Percentiles rank a stretch among this genome's conserved stretches.
Evolutionary conservation across 2,329 filamentous ascomycete species (phyloP).

Genomic region (Aspergillus sp.): DNA sequence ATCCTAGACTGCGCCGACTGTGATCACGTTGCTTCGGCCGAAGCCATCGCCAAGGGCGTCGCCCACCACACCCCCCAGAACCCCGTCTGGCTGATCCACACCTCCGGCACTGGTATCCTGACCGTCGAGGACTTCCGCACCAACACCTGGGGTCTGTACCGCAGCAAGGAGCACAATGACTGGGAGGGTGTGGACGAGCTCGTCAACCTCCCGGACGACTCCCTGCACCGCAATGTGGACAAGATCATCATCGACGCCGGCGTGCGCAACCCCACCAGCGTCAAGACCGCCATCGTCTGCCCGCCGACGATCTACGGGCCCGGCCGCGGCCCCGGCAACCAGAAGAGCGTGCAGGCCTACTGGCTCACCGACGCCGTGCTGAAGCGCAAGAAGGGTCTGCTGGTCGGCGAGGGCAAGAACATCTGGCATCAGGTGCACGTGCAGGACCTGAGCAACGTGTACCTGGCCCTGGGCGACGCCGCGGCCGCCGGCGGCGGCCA

Average conservation of each 20-base stretch:
- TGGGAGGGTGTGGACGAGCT: slow-evolving; percentile 45
- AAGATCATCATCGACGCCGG: slow-evolving; percentile 37
- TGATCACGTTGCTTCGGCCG: slow-evolving; percentile 43
- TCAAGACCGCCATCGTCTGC: slow-evolving; percentile 40
- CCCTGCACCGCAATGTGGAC: slow-evolving; percentile 42
- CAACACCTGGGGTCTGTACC: slow-evolving; percentile 39
- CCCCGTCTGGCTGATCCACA: slow-evolving; percentile 45
- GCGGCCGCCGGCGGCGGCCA: slow-evolving; percentile 39
- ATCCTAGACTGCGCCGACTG: slow-evolving; percentile 41
- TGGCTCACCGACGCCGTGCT: slow-evolving; percentile 37
- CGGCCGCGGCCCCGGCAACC: slow-evolving; percentile 36
- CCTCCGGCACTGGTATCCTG: slow-evolving; percentile 45
- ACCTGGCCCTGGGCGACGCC: slow-evolving; percentile 36
- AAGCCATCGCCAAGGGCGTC: slow-evolving; percentile 43
- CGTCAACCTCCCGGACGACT: slow-evolving; percentile 39
- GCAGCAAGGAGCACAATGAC: slow-evolving; percentile 47
- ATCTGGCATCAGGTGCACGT: slow-evolving; percentile 43
- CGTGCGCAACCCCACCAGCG: slow-evolving; percentile 23
- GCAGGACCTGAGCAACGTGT: slow-evolving; percentile 41
- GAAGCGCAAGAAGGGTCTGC: slow-evolving; percentile 37
- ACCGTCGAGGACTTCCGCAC: slow-evolving; percentile 42
- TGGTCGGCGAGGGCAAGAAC: slow-evolving; percentile 40
- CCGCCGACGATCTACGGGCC: slow-evolving; percentile 44
- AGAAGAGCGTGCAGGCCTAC: slow-evolving; percentile 43
- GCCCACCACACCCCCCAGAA: slow-evolving; percentile 32